These are phyloP conservation scores for Chaetomiaceae sp. DNA, from an alignment of 2,329 filamentous ascomycete species.

Conservation along the genomic window DNA sequence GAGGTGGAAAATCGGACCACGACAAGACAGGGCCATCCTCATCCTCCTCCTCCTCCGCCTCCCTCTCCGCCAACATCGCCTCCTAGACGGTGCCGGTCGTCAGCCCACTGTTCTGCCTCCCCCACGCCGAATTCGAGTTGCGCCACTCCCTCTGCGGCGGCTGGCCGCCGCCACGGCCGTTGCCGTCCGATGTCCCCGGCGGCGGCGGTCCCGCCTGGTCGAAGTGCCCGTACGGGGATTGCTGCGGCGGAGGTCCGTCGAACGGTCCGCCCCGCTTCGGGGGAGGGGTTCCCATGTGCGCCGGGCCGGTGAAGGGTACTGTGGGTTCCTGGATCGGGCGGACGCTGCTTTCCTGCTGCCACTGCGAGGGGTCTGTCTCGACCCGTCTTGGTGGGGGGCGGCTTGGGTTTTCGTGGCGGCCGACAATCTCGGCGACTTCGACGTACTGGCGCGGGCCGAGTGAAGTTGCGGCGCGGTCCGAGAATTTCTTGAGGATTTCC, in stretches of 20 bases:
- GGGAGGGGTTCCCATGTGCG: conserved; percentile 42
- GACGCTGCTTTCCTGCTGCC: conserved; percentile 79
- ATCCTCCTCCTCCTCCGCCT: too few relatives aligned
- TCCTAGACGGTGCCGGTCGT: conserved; percentile 41
- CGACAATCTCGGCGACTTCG: conserved; percentile 53
- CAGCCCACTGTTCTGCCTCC: conserved; percentile 46
- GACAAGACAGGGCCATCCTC: too few relatives aligned
- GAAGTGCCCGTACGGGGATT: conserved; percentile 37
- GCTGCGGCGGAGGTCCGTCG: conserved; percentile 32
- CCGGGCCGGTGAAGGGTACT: conserved; percentile 22
- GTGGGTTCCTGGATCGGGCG: conserved; percentile 66
- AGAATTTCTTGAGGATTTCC: conserved; percentile 91
- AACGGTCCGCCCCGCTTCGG: conserved; percentile 44
- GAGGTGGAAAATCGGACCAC: too few relatives aligned
- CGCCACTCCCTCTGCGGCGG: conserved; percentile 50
- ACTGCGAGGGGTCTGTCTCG: conserved; percentile 80
- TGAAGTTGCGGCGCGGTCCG: conserved; percentile 59
- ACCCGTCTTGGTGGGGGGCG: conserved; percentile 58
- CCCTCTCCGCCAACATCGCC: background rate
- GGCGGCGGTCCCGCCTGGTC: conserved; percentile 7
- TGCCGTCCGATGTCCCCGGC: conserved; percentile 33
- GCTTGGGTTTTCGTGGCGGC: conserved; percentile 53
- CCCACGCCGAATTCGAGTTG: conserved; percentile 49
- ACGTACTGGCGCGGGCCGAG: conserved; percentile 49
- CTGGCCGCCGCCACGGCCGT: conserved; percentile 30